Conservation (phyloP, 495 filamentous ascomycete species). For the Penicillium bialowiezense region DNA sequence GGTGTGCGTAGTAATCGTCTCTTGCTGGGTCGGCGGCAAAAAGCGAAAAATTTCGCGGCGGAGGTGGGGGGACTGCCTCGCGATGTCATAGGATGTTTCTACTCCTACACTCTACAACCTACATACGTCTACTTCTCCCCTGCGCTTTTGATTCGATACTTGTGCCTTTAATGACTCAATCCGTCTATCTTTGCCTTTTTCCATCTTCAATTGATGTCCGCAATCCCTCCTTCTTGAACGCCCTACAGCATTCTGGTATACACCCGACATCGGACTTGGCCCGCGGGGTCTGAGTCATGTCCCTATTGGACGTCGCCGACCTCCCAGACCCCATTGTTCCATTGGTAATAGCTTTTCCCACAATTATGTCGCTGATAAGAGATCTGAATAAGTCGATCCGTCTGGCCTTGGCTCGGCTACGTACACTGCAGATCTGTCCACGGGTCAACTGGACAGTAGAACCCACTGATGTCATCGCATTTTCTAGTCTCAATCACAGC, state of each 20-base stretch:
- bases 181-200: too few relatives aligned
- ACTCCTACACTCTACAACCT: neutral
- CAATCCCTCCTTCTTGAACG: too few relatives aligned
- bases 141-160: too few relatives aligned
- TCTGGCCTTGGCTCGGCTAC: too few relatives aligned
- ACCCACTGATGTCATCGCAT: too few relatives aligned
- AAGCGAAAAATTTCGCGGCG: conserved; percentile 20
- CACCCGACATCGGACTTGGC: conserved; percentile 10
- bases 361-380: neutral
- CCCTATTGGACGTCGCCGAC: neutral
- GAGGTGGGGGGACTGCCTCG: conserved; percentile 16
- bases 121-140: too few relatives aligned
- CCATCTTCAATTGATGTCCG: too few relatives aligned
- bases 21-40: conserved; percentile 23
- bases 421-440: too few relatives aligned
- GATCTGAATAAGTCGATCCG: neutral
- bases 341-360: neutral
- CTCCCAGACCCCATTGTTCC: neutral
- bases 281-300: conserved; percentile 7
- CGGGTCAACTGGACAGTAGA: too few relatives aligned
- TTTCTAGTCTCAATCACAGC: too few relatives aligned
- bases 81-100: conserved; percentile 2
- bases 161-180: too few relatives aligned
- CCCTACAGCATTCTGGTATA: neutral
- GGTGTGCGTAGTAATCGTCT: conserved; percentile 24